Percentiles rank a stretch among this genome's conserved stretches.
phyloP scores from a whole-genome alignment of 352 stramenopile species.

The Phytophthora cryptogea region DNA sequence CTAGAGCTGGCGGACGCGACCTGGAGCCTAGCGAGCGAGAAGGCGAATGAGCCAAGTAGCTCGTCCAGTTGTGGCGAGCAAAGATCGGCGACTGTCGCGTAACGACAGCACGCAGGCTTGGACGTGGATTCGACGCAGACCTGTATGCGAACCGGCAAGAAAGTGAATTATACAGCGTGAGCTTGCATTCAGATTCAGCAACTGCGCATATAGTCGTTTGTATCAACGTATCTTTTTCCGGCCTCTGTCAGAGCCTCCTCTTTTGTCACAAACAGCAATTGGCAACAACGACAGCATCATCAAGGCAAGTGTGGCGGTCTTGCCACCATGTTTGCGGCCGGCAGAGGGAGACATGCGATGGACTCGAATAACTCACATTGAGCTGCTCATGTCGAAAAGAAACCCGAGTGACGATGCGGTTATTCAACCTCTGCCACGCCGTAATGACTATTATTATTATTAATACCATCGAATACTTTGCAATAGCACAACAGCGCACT shows the following conservation, averaged over 20 bases:
- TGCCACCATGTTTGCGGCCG: not conserved
- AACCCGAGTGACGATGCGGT: not conserved
- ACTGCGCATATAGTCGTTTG: constrained; percentile 20
- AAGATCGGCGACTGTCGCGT: constrained; percentile 30
- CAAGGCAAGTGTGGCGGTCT: not conserved
- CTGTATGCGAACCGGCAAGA: not conserved
- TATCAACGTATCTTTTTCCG: constrained; percentile 16
- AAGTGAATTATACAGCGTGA: constrained; percentile 4
- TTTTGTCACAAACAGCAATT: not conserved
- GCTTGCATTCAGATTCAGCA: constrained; percentile 20
- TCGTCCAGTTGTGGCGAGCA: constrained; percentile 21
- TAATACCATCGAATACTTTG: too few species aligned
- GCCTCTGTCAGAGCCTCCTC: not conserved
- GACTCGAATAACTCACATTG: not conserved
- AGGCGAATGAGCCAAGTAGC: constrained; percentile 26
- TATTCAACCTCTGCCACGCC: too few species aligned
- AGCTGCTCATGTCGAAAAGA: not conserved
- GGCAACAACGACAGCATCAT: too few species aligned
- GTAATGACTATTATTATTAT: too few species aligned
- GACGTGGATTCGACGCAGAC: not conserved
- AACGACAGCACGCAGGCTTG: constrained; percentile 19
- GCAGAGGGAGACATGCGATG: not conserved
- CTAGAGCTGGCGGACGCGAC: not conserved
- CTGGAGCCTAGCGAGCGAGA: constrained; percentile 16
- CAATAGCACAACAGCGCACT: too few species aligned